Conservation (phyloP, 2,329 filamentous ascomycete species). For the Curvularia eragrostidis region DNA sequence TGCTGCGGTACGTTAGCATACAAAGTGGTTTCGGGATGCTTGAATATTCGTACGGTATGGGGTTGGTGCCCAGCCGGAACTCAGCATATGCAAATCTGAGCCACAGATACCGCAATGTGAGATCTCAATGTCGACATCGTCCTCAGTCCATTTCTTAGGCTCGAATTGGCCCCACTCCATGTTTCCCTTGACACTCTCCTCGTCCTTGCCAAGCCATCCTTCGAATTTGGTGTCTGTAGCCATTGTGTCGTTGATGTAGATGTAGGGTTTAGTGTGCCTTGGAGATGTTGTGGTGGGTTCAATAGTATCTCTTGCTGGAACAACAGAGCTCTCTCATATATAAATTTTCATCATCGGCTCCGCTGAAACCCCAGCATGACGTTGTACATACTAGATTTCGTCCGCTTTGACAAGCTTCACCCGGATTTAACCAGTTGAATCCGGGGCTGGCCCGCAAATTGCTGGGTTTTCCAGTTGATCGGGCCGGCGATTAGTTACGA, state of each 20-base stretch:
- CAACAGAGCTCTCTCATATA: conserved; percentile 7
- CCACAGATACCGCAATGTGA: conserved; percentile 52
- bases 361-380: conserved; percentile 10
- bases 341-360: conserved; percentile 5
- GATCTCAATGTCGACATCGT: conserved; percentile 61
- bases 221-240: conserved; percentile 51
- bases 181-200: conserved; percentile 58
- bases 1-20: conserved; percentile 49
- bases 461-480: neutral
- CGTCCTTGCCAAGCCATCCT: conserved; percentile 63
- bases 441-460: conserved; percentile 1
- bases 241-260: conserved; percentile 17
- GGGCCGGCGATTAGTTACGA: conserved; percentile 4
- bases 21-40: neutral
- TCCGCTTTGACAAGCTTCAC: conserved; percentile 6
- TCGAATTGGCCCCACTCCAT: conserved; percentile 60
- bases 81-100: conserved; percentile 45
- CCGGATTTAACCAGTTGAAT: neutral
- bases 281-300: neutral
- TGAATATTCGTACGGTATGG: conserved; percentile 27
- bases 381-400: conserved; percentile 5
- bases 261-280: neutral
- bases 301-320: neutral
- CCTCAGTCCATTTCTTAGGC: conserved; percentile 64
- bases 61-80: conserved; percentile 48